phyloP scores from a whole-genome alignment of 2,329 filamentous ascomycete species.

The Fusarium stilboides region DNA sequence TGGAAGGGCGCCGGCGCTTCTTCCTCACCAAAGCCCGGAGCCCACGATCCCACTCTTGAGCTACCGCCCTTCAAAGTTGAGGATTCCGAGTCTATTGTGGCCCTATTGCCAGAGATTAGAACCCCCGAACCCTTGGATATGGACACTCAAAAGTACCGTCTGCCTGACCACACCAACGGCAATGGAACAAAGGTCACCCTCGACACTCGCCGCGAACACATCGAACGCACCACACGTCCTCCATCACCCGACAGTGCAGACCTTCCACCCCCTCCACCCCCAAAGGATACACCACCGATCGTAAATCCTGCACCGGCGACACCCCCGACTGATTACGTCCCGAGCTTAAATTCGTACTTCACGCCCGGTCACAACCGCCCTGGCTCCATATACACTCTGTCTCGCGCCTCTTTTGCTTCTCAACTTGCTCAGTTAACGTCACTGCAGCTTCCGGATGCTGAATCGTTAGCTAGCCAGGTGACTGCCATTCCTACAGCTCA shows the following conservation, averaged over 20 bases:
- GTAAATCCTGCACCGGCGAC: conserved; percentile 48
- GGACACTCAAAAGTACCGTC: conserved; percentile 81
- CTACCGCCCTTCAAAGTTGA: conserved; percentile 50
- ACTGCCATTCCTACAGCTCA: conserved; percentile 87
- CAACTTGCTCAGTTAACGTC: conserved; percentile 94
- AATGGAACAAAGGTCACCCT: conserved; percentile 76
- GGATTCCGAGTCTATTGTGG: conserved; percentile 48
- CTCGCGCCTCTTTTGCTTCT: conserved; percentile 90
- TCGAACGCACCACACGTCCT: conserved; percentile 65
- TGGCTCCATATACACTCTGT: conserved; percentile 94
- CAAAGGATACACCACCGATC: conserved; percentile 59
- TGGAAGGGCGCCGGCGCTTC: conserved; percentile 76
- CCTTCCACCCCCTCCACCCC: conserved; percentile 59
- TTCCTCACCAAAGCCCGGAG: conserved; percentile 48
- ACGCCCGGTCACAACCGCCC: conserved; percentile 77
- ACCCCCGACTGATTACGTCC: conserved; percentile 61
- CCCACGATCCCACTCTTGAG: conserved; percentile 46
- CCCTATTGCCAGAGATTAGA: conserved; percentile 67
- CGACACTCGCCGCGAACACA: conserved; percentile 70
- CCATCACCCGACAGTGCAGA: conserved; percentile 56
- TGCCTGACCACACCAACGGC: conserved; percentile 79
- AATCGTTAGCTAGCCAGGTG: conserved; percentile 86
- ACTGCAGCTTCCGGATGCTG: conserved; percentile 88
- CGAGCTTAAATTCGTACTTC: conserved; percentile 74
- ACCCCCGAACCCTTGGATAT: conserved; percentile 69